Conservation (phyloP, 2,329 filamentous ascomycete species). For the Colletotrichum sp. region DNA sequence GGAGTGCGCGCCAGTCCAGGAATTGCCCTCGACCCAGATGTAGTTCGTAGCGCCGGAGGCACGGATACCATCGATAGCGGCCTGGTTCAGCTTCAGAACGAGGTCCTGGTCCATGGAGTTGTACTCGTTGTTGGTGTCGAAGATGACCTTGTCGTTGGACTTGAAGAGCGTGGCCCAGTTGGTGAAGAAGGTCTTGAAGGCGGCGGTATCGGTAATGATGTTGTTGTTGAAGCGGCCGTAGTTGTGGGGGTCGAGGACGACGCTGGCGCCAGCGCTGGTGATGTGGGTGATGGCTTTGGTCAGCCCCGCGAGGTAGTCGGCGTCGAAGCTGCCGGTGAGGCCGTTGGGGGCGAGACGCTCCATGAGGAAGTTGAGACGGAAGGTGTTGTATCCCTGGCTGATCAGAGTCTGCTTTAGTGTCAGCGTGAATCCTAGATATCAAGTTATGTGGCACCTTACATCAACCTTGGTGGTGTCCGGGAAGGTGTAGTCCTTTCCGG, state of each 20-base stretch:
- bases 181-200: constrained; percentile 57
- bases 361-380: constrained; percentile 63
- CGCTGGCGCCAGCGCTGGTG: constrained; percentile 40
- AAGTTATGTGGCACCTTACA: constrained; percentile 25
- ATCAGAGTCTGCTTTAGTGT: constrained; percentile 44
- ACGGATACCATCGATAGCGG: constrained; percentile 61
- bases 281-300: constrained; percentile 30
- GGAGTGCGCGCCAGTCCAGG: constrained; percentile 46
- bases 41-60: constrained; percentile 53
- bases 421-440: not conserved
- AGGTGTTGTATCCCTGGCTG: constrained; percentile 58
- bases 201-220: constrained; percentile 51
- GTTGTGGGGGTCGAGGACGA: constrained; percentile 60
- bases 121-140: constrained; percentile 67
- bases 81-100: constrained; percentile 61
- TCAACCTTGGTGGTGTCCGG: constrained; percentile 54
- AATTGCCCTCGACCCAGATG: constrained; percentile 55
- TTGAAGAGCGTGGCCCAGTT: constrained; percentile 53
- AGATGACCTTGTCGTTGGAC: constrained; percentile 55
- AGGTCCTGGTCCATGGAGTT: constrained; percentile 60
- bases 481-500: constrained; percentile 67
- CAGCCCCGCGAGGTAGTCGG: constrained; percentile 45
- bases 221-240: constrained; percentile 52
- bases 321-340: constrained; percentile 44
- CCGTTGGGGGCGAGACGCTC: constrained; percentile 53